A percentile compares a stretch with the other conserved stretches of the same genome.
These are phyloP conservation scores for Clonostachys byssicola DNA, from an alignment of 2,329 filamentous ascomycete genomes.

Conservation along the genomic window DNA sequence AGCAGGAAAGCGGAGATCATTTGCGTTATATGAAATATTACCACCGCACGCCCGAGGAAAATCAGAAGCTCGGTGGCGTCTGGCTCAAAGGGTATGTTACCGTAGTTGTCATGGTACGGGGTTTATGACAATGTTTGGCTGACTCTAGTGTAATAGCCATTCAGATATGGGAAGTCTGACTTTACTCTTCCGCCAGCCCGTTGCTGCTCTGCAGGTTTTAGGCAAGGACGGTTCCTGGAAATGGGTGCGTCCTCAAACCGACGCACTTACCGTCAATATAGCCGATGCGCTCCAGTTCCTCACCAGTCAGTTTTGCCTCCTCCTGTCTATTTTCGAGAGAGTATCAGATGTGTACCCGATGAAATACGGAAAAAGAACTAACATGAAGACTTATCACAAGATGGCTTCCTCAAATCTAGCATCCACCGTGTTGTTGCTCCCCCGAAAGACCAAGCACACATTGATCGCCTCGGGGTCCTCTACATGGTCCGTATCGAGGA, in stretches of 20 bases:
- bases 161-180: conserved; percentile 49
- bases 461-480: conserved; percentile 35
- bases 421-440: conserved; percentile 25
- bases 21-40: conserved; percentile 57
- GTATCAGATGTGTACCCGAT: too few species aligned
- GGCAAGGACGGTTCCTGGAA: conserved; percentile 33
- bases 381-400: background rate
- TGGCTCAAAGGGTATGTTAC: conserved; percentile 22
- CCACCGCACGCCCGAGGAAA: conserved; percentile 35
- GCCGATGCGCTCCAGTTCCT: conserved; percentile 39
- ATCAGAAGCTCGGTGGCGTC: conserved; percentile 29
- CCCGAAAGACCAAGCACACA: conserved; percentile 24
- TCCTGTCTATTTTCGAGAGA: background rate
- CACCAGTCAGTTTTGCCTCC: conserved; percentile 19
- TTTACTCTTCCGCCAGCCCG: conserved; percentile 50
- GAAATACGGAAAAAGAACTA: background rate
- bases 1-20: conserved; percentile 49
- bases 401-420: conserved; percentile 27
- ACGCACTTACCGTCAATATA: conserved; percentile 41
- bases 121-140: background rate
- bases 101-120: background rate
- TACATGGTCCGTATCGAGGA: conserved; percentile 38
- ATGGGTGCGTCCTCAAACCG: conserved; percentile 15
- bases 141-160: conserved; percentile 22
- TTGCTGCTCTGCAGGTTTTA: conserved; percentile 45